phyloP scores from a whole-genome alignment of 805 yeast genomes.

The Wickerhamiella kazuoi region DNA sequence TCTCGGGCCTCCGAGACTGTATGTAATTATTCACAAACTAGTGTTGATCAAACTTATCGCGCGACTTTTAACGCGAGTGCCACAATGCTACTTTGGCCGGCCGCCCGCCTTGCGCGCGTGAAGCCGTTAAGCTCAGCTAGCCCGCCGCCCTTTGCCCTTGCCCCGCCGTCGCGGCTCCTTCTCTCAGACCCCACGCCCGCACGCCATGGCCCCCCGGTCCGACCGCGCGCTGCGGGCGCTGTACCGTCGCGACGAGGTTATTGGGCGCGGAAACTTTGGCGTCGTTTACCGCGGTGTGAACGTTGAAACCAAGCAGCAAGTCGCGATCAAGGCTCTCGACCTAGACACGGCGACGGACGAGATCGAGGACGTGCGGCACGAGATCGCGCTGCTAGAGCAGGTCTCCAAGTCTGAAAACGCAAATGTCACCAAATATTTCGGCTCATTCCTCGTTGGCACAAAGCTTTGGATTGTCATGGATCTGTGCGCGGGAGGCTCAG shows the following conservation, averaged over 20 bases:
- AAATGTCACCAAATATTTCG: conserved; percentile 86
- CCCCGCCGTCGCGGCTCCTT: too few species aligned
- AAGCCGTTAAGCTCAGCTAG: too few species aligned
- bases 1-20: too few species aligned
- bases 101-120: too few species aligned
- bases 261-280: conserved; percentile 95
- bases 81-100: too few species aligned
- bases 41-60: too few species aligned
- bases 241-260: conserved; percentile 70
- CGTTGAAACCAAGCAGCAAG: conserved; percentile 46
- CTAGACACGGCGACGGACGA: conserved; percentile 89
- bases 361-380: conserved; percentile 85
- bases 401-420: conserved; percentile 52
- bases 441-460: conserved; percentile 74
- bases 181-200: too few species aligned
- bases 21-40: too few species aligned
- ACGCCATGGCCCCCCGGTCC: neutral
- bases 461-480: conserved; percentile 96
- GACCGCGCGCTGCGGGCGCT: conserved; percentile 10
- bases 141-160: too few species aligned
- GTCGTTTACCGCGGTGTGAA: conserved; percentile 71
- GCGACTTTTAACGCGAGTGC: too few species aligned
- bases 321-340: conserved; percentile 85
- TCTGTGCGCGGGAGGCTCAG: conserved; percentile 90
- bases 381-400: conserved; percentile 69